Conservation (phyloP, 2,329 filamentous ascomycete genomes). For the Epichloe sp. region DNA sequence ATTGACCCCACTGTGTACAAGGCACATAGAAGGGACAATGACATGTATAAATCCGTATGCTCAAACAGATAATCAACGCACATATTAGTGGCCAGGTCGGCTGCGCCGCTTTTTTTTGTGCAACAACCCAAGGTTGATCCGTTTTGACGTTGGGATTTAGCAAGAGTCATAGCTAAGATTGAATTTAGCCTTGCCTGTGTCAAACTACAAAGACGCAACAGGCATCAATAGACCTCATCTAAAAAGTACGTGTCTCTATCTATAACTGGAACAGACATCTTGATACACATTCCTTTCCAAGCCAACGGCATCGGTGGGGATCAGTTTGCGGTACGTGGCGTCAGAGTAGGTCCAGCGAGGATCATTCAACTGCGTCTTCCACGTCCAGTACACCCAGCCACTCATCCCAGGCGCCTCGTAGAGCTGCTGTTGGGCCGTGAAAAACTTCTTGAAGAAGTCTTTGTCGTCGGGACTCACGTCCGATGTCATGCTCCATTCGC, state of each 20-base stretch:
- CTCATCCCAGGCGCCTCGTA: conserved; percentile 34
- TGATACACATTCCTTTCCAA: conserved; percentile 15
- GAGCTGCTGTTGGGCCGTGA: conserved; percentile 39
- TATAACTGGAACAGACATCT: conserved; percentile 11
- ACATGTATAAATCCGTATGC: too few relatives aligned
- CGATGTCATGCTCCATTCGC: conserved; percentile 43
- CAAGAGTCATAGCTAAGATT: too few relatives aligned
- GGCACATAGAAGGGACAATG: too few relatives aligned
- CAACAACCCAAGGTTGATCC: too few relatives aligned
- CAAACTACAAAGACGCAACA: too few relatives aligned
- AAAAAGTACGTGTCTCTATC: neutral
- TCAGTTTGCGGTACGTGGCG: conserved; percentile 10
- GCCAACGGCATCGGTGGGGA: conserved; percentile 12
- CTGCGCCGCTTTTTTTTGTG: too few relatives aligned
- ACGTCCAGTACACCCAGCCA: conserved; percentile 48
- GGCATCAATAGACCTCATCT: too few relatives aligned
- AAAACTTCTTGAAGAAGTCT: conserved; percentile 42
- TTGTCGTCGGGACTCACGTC: conserved; percentile 28
- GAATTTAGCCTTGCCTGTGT: too few relatives aligned
- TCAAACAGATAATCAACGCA: too few relatives aligned
- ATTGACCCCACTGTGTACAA: too few relatives aligned
- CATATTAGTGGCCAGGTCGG: too few relatives aligned
- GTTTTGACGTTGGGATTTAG: too few relatives aligned
- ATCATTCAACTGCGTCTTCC: conserved; percentile 31
- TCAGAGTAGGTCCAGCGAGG: conserved; percentile 18